phyloP scores from a whole-genome alignment of 2,329 filamentous ascomycete genomes.

The Penicillium sp. region DNA sequence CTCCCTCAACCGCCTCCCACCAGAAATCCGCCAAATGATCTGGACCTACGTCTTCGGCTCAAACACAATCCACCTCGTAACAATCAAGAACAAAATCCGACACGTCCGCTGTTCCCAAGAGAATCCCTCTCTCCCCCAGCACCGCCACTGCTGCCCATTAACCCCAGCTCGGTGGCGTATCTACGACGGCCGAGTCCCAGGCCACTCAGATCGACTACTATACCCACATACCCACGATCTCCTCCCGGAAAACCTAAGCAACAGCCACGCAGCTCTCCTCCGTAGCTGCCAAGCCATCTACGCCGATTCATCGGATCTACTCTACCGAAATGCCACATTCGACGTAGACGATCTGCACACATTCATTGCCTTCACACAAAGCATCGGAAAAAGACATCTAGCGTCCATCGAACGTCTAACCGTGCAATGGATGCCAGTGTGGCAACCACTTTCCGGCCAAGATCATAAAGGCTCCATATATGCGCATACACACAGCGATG shows the following conservation, averaged over 20 bases:
- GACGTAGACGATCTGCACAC: slow-evolving; percentile 40
- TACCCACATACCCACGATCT: slow-evolving; percentile 36
- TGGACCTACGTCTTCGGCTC: slow-evolving; percentile 39
- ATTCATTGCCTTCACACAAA: slow-evolving; percentile 34
- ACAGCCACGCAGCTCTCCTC: slow-evolving; percentile 27
- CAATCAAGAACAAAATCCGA: slow-evolving; percentile 35
- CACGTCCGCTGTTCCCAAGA: slow-evolving; percentile 35
- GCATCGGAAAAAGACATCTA: slow-evolving; percentile 22
- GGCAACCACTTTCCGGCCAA: slow-evolving; percentile 34
- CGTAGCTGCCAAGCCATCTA: slow-evolving; percentile 38
- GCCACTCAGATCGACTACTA: slow-evolving; percentile 25
- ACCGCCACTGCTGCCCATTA: slow-evolving; percentile 36
- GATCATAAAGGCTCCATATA: slow-evolving; percentile 34
- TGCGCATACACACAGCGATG: slow-evolving; percentile 39
- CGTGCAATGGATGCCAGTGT: slow-evolving; percentile 37
- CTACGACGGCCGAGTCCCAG: slow-evolving; percentile 17
- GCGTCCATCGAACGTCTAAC: slow-evolving; percentile 24
- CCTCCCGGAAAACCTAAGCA: slow-evolving; percentile 27
- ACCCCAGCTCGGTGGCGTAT: slow-evolving; percentile 35
- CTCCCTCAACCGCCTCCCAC: slow-evolving; percentile 31
- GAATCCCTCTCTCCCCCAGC: slow-evolving; percentile 24
- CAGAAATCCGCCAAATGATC: slow-evolving; percentile 41
- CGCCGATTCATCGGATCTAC: slow-evolving; percentile 31
- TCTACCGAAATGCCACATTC: slow-evolving; percentile 32
- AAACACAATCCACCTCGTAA: slow-evolving; percentile 37